These are phyloP conservation scores for Acorus calamus DNA, from an alignment of 106 monocot genomes.

Conservation along the genomic window DNA sequence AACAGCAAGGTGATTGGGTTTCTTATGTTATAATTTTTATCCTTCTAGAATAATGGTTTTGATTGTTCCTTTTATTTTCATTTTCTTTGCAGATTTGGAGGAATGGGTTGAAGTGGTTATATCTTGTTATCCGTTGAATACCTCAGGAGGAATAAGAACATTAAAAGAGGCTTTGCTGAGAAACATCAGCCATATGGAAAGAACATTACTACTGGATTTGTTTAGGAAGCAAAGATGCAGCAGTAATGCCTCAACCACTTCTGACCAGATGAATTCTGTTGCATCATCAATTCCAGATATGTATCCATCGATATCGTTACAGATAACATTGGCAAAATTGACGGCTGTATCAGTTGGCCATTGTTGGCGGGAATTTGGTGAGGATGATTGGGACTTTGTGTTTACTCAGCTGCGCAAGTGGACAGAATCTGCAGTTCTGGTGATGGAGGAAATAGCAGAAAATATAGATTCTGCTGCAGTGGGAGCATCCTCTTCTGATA, in stretches of 20 bases:
- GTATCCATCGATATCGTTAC: conserved; percentile 18
- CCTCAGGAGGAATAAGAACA: conserved; percentile 17
- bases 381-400: conserved; percentile 80
- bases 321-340: conserved; percentile 49
- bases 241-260: conserved; percentile 2
- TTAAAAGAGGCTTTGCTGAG: conserved; percentile 31
- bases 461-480: conserved; percentile 43
- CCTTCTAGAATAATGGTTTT: neutral
- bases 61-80: conserved; percentile 1
- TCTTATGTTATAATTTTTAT: conserved; percentile 1
- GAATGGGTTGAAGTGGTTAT: conserved; percentile 80
- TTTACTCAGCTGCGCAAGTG: conserved; percentile 35
- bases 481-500: conserved; percentile 7
- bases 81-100: conserved; percentile 44
- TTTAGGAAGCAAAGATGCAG: conserved; percentile 50
- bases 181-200: conserved; percentile 33
- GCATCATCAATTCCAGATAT: neutral
- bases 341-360: conserved; percentile 68
- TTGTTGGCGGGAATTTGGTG: conserved; percentile 76
- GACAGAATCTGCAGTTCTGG: conserved; percentile 53
- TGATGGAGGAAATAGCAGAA: conserved; percentile 79
- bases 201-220: conserved; percentile 41
- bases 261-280: conserved; percentile 8
- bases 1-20: conserved; percentile 35
- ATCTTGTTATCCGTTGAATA: conserved; percentile 70